Evolutionary conservation across 768 basidiomycete genomes (phyloP), one percentile per base, ranked within the genome.

Genomic region (Suillus subluteus): DNA sequence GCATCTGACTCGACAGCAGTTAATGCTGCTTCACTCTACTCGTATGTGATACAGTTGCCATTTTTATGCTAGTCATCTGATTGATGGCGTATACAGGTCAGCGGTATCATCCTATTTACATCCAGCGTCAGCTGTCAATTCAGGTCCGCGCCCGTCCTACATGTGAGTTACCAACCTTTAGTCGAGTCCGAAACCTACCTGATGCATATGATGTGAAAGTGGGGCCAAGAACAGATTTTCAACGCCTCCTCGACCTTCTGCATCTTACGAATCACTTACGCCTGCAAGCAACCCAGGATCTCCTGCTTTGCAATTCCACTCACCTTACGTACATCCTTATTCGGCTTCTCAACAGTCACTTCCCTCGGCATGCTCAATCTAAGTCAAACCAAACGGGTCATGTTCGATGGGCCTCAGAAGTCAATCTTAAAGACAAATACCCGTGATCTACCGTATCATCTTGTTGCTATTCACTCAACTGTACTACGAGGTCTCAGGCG

Each of bases 31-130:
- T 79, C 84, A 3, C 82, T 91, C 38, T 91, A 91, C 79, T 88
- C 85, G 90, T 87, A 70, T 59, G 83, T 69, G 2, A 32, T 32
- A n/a, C 38, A 48, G 15, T 61, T 30, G 8, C 30, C 41, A 43
- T 61, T 43, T 64, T 12, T 32, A 43, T 38, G 30, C 21, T 35
- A 12, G 26, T 63, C 40, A 44, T 38, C 38, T 35, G 58, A 37
- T 21, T 70, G 30, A 69, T 40, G 21, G 35, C 61, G 12, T 59
- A 30, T 63, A 40, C 69, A 88, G 88, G 70, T 82, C 85, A 62
- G 82, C 87, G 43, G 84, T 89, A 26, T 85, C 87, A 62, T 80
- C 85, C 3, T 81, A 86, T 59, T 64, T 86, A 30, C 69, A 75
- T 44, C 66, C 69, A 40, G 70, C 63, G 38, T 54, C 70, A 21